Evolutionary conservation across 257 asterid genomes (phyloP).

Genomic region (Ophiorrhiza pumila): DNA sequence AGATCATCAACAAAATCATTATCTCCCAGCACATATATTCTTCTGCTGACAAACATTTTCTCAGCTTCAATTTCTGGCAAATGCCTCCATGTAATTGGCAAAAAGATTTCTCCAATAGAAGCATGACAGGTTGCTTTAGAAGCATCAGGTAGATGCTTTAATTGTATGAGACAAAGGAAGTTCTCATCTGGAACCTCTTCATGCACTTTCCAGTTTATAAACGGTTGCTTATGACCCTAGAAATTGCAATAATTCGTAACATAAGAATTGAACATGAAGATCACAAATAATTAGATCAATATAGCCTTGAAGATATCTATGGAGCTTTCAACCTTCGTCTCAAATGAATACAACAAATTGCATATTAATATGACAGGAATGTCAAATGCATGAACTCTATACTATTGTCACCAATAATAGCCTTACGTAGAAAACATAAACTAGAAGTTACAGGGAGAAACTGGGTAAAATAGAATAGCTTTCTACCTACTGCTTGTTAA

Average conservation of each 20-base stretch:
- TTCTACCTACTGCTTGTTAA: background rate
- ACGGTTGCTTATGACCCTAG: constrained; percentile 32
- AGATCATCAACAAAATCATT: constrained; percentile 53
- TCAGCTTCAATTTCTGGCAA: constrained; percentile 51
- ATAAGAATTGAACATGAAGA: constrained; percentile 2
- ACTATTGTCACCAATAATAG: too few species aligned
- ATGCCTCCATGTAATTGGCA: constrained; percentile 56
- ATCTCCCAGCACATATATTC: constrained; percentile 36
- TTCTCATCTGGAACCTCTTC: constrained; percentile 46
- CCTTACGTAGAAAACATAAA: background rate
- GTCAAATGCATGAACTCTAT: too few species aligned
- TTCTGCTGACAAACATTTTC: constrained; percentile 65
- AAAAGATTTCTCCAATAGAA: constrained; percentile 63
- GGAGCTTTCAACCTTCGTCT: background rate
- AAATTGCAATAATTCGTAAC: background rate
- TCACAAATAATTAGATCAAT: background rate
- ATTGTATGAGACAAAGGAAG: constrained; percentile 47
- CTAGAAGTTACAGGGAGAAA: background rate
- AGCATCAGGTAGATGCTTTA: constrained; percentile 34
- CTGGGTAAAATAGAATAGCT: background rate
- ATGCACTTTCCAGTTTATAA: constrained; percentile 58
- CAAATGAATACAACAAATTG: too few species aligned
- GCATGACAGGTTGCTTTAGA: constrained; percentile 49
- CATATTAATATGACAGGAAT: too few species aligned
- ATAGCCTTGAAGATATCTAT: background rate